Evolutionary conservation across 2,329 filamentous ascomycete species (phyloP), one percentile per base, ranked within the genome.

Genomic region (Aspergillus novofumigatus): DNA sequence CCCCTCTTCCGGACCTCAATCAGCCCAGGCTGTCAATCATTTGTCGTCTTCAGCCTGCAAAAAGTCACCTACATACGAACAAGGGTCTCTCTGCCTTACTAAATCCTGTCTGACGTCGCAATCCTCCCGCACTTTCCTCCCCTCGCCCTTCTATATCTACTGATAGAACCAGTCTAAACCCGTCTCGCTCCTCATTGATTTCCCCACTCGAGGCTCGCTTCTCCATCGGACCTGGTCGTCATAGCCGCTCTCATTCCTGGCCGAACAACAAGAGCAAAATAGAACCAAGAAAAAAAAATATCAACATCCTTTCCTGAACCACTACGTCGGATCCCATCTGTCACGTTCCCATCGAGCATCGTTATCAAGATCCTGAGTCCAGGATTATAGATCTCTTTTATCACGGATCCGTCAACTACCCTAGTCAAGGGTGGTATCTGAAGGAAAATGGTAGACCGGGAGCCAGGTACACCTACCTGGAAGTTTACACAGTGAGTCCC

Each of bases 401-500:
- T 56, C 58, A 52, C 9, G 6, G 56, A 54, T 56, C 51, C 52
- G 51, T 45, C 58, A 58, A 56, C 59, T 62, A 62, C 60, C 62
- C 64, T 61, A 62, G 63, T 56, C 62, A 65, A 71, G 68, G 69
- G 68, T 69, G 66, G 70, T 68, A 65, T 64, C 71, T 72, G 72
- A 77, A 93, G 66, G 66, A 69, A 72, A 88, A 97, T 97, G 92
- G 92, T 94, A 83, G 92, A 97, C 86, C 89, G 88, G 82, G 92
- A 96, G 81, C 84, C 89, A 80, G 91, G 86, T 83, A 88, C 91
- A 81, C 92, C 92, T 75, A 97, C 92, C 80, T 97, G 93, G 93
- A 97, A 97, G 84, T 97, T 97, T 81, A 97, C 93, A 78, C 93
- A 97, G 92, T 96, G 90, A 78, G 91, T 83, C 59, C 51, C 47